Conservation (phyloP, 179 eudicot genomes). For the Beta corolliflora region DNA sequence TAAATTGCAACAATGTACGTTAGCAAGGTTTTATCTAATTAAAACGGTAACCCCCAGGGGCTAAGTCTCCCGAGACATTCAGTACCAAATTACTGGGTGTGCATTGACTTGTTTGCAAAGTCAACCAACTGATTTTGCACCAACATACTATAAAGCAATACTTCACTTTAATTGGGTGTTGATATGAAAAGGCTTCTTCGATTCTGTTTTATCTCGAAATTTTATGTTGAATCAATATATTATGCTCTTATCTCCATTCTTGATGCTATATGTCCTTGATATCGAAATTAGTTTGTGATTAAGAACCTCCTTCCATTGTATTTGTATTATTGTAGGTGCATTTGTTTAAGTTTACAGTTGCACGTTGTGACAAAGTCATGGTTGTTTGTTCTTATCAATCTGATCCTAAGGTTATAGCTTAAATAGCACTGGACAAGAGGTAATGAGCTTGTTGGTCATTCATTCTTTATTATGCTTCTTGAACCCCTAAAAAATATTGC, state of each 20-base stretch:
- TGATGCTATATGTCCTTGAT: background rate
- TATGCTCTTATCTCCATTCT: background rate
- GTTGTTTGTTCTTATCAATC: background rate
- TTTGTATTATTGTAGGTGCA: background rate
- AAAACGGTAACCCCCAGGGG: too few relatives aligned
- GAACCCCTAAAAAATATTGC: too few relatives aligned
- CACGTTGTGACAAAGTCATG: background rate
- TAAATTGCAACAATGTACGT: too few relatives aligned
- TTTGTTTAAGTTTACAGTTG: background rate
- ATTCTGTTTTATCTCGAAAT: too few relatives aligned
- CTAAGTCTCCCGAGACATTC: too few relatives aligned
- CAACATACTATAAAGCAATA: too few relatives aligned
- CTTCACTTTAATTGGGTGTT: too few relatives aligned
- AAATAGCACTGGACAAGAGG: background rate
- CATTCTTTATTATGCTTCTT: background rate
- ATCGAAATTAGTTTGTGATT: background rate
- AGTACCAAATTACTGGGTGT: too few relatives aligned
- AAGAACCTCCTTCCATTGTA: background rate
- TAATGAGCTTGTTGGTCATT: constrained; percentile 4
- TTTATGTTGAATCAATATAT: background rate
- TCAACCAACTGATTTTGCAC: too few relatives aligned
- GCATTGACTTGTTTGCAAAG: too few relatives aligned
- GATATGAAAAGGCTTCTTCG: too few relatives aligned
- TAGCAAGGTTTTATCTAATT: too few relatives aligned
- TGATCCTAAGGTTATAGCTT: background rate